These are phyloP conservation scores for Lachancea cidri DNA, from an alignment of 805 yeast species.

Conservation along the genomic window DNA sequence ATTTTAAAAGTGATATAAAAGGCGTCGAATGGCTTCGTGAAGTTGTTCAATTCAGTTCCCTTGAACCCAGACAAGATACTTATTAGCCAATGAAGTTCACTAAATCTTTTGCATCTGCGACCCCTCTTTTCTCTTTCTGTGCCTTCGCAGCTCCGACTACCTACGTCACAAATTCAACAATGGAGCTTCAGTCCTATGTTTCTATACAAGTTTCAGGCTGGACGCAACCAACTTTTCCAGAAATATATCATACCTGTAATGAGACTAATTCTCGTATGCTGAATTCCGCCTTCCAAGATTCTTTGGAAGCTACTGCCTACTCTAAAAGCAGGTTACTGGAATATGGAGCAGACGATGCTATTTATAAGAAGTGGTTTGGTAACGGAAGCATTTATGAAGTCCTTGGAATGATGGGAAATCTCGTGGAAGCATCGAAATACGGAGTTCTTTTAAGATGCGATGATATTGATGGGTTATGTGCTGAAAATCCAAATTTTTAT, in stretches of 20 bases:
- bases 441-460: constrained; percentile 38
- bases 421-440: constrained; percentile 33
- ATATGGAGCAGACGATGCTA: constrained; percentile 31
- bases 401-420: constrained; percentile 33
- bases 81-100: background rate
- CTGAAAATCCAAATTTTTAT: constrained; percentile 27
- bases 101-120: constrained; percentile 1
- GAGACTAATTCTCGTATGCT: constrained; percentile 12
- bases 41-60: no score
- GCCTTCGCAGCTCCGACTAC: no score
- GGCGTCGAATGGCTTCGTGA: no score
- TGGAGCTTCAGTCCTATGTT: constrained; percentile 2
- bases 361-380: constrained; percentile 37
- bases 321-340: constrained; percentile 35
- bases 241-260: constrained; percentile 13
- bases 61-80: no score
- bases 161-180: constrained; percentile 7
- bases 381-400: constrained; percentile 34
- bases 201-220: constrained; percentile 7
- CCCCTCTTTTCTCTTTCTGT: no score
- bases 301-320: constrained; percentile 30
- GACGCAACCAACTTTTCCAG: constrained; percentile 13
- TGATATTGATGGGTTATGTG: constrained; percentile 36
- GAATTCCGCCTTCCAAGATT: constrained; percentile 30
- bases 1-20: no score